Evolutionary conservation across 1,139 yeast genomes (phyloP), one percentile per base, ranked within the genome.

Genomic region (Pichia sp.): DNA sequence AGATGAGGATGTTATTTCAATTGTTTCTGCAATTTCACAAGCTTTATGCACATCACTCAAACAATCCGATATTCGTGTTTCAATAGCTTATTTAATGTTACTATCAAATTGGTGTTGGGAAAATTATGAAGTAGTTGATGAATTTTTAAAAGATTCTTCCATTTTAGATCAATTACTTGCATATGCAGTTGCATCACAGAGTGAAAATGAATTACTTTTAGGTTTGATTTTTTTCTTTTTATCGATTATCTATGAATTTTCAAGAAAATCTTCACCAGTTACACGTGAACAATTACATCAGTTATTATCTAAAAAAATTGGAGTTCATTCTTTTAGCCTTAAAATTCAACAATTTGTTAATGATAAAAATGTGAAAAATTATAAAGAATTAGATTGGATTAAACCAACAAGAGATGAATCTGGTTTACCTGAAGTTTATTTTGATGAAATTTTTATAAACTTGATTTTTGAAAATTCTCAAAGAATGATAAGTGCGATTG

Each of bases 381-480:
- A 79, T 56, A 81, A 78, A 34, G 78, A 75, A 9, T 73, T 73
- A 4, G 68, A 67, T 34, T 64, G 72, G 36, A 62, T 76, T 31
- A 68, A 71, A 32, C 76, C 81, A 2, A 68, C 69, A 6, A 76
- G 78, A 53, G 95, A 88, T 61, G 83, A 79, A 3, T 81, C 95
- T 1, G 98, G 98, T 1, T 72, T 90, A 38, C 98, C 97, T 0
- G 79, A 81, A 50, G 87, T 90, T 1, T 88, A 76, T 57, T 84
- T 92, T 60, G 85, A 83, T 54, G 61, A 76, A 0, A 68, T 73
- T 3, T 88, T 87, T 60, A 82, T 87, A 3, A 70, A 71, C 5
- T 67, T 88, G 48, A 68, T 92, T 45, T 83, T 81, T 56, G 94
- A 84, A 7, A 86, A 87, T 58, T 79, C 76, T 55, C 68, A 77